Conservation (phyloP, 352 stramenopile genomes). For the Phytophthora constricta region DNA sequence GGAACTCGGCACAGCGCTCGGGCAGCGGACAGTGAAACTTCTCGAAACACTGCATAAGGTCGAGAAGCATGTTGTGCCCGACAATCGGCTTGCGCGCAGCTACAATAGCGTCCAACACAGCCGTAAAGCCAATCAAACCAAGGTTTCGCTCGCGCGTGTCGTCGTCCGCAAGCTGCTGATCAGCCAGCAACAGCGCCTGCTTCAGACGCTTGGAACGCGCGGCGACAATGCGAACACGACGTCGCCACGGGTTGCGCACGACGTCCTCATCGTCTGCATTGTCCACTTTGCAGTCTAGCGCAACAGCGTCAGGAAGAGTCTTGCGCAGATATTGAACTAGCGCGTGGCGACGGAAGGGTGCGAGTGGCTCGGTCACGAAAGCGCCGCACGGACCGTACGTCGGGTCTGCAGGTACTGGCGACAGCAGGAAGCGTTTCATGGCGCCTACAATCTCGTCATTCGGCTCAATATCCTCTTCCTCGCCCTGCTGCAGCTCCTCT, state of each 20-base stretch:
- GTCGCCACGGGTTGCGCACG: conserved; percentile 61
- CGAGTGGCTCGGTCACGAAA: conserved; percentile 65
- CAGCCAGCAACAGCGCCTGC: conserved; percentile 39
- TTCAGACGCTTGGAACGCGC: conserved; percentile 31
- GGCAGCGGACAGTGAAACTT: conserved; percentile 80
- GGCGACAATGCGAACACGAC: conserved; percentile 61
- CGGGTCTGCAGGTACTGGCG: conserved; percentile 31
- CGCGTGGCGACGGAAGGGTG: conserved; percentile 68
- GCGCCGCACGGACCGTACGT: conserved; percentile 33
- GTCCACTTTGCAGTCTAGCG: conserved; percentile 74
- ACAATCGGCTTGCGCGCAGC: conserved; percentile 58
- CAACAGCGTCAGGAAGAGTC: conserved; percentile 44
- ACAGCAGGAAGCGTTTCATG: conserved; percentile 52
- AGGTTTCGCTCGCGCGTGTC: conserved; percentile 57
- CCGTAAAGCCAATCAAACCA: conserved; percentile 69
- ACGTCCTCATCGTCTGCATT: conserved; percentile 54
- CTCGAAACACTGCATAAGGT: conserved; percentile 81
- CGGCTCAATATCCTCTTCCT: conserved; percentile 22
- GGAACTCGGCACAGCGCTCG: conserved; percentile 57
- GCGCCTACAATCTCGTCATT: conserved; percentile 27
- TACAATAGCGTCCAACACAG: conserved; percentile 63
- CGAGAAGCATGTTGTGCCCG: conserved; percentile 83
- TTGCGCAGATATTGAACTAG: conserved; percentile 59
- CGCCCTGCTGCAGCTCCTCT: conserved; percentile 14
- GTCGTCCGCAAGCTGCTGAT: conserved; percentile 36